phyloP scores from a whole-genome alignment of 306 rosid species.

The Ceratonia siliqua region DNA sequence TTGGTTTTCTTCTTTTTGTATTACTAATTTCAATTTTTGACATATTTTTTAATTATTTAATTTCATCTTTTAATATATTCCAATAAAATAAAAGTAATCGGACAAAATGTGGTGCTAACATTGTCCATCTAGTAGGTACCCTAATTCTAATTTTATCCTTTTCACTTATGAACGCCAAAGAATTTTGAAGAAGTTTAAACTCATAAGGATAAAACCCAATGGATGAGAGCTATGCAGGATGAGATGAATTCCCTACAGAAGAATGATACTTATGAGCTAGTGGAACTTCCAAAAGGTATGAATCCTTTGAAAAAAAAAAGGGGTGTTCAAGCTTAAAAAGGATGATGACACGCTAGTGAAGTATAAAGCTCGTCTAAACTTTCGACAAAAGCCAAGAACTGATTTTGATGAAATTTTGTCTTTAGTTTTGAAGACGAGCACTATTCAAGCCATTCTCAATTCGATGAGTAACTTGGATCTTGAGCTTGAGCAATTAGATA shows the following conservation, averaged over 20 bases:
- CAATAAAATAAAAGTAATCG: too few species aligned
- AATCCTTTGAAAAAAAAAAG: background rate
- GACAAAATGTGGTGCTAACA: too few species aligned
- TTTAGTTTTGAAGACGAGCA: background rate
- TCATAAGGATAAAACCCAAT: background rate
- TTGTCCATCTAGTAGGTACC: background rate
- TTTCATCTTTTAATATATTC: too few species aligned
- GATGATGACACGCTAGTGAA: background rate
- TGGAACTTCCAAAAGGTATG: background rate
- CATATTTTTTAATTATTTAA: too few species aligned
- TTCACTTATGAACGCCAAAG: background rate
- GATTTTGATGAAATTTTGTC: constrained; percentile 15
- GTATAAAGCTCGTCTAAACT: background rate
- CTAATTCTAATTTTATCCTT: background rate
- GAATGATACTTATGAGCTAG: background rate
- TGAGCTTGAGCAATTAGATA: background rate
- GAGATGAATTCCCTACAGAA: background rate
- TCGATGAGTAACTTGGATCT: background rate
- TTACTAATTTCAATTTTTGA: too few species aligned
- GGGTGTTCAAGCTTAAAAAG: background rate
- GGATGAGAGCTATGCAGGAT: background rate
- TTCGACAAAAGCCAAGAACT: background rate
- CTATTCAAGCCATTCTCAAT: background rate
- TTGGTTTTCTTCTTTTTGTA: too few species aligned
- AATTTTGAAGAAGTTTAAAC: background rate